A percentile compares a stretch with the other conserved stretches of the same genome.
These are phyloP conservation scores for Cerioporus squamosus DNA, from an alignment of 1,284 basidiomycete genomes.

Conservation along the genomic window DNA sequence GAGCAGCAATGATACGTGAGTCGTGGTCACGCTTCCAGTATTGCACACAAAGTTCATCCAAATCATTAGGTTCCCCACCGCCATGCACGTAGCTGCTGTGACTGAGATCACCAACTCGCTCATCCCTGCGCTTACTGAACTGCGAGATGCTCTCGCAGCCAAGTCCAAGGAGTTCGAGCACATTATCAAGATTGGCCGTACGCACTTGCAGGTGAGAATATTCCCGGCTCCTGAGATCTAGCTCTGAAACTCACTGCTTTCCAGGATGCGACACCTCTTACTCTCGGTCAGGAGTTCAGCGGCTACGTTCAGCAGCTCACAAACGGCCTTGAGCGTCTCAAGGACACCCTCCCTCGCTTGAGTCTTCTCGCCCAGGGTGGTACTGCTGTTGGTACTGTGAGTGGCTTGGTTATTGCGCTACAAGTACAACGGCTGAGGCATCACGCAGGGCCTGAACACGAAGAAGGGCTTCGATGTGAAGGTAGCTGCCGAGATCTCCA, in stretches of 20 bases:
- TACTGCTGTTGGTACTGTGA: slow-evolving; percentile 96
- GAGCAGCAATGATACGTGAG: slow-evolving; percentile 96
- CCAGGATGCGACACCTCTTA: slow-evolving; percentile 96
- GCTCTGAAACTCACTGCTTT: neutral
- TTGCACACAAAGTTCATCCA: neutral
- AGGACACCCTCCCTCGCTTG: slow-evolving; percentile 85
- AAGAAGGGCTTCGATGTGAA: slow-evolving; percentile 96
- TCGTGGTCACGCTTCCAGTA: neutral
- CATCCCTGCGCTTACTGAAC: slow-evolving; percentile 85
- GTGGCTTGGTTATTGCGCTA: slow-evolving; percentile 31
- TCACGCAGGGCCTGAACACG: slow-evolving; percentile 89
- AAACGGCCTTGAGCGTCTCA: slow-evolving; percentile 89
- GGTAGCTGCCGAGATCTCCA: slow-evolving; percentile 91
- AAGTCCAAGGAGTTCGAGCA: slow-evolving; percentile 85
- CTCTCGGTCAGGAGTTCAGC: slow-evolving; percentile 98
- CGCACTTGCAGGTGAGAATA: slow-evolving; percentile 80
- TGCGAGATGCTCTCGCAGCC: slow-evolving; percentile 82
- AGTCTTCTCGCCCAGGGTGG: slow-evolving; percentile 96
- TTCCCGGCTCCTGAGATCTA: too few relatives aligned
- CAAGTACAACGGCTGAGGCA: neutral
- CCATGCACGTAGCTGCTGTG: slow-evolving; percentile 98
- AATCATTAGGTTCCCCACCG: slow-evolving; percentile 88
- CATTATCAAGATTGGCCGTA: slow-evolving; percentile 99
- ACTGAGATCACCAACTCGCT: slow-evolving; percentile 84
- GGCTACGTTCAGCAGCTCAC: slow-evolving; percentile 96